phyloP scores from a whole-genome alignment of 2,329 filamentous ascomycete genomes.

The Huntiella savannae region DNA sequence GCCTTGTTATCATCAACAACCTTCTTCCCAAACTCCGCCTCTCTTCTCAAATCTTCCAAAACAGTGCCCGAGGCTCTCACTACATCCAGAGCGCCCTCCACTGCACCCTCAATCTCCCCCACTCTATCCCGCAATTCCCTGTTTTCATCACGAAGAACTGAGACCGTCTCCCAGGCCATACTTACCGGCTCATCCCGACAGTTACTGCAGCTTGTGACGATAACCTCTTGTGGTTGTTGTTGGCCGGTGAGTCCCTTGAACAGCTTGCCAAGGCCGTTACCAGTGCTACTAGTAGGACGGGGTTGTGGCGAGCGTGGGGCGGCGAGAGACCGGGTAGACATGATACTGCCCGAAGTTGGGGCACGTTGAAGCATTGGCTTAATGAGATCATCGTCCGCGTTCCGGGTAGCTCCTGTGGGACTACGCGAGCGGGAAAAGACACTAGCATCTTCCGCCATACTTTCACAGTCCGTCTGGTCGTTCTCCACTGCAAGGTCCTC shows the following conservation, averaged over 20 bases:
- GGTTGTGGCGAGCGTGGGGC: constrained; percentile 10
- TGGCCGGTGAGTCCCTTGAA: constrained; percentile 23
- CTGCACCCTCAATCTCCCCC: constrained; percentile 36
- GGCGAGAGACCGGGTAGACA: constrained; percentile 13
- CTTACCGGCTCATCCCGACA: constrained; percentile 39
- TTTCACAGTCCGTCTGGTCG: constrained; percentile 34
- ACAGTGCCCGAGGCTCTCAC: constrained; percentile 32
- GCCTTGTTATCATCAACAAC: too few relatives aligned
- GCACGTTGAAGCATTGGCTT: neutral
- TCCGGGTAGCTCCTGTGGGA: constrained; percentile 22
- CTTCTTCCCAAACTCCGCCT: too few relatives aligned
- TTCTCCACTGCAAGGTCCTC: constrained; percentile 37
- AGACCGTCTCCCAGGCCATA: constrained; percentile 47
- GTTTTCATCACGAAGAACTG: constrained; percentile 42
- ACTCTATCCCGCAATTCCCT: constrained; percentile 40
- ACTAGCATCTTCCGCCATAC: constrained; percentile 28
- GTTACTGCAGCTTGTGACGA: constrained; percentile 27
- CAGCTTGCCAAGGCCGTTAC: neutral
- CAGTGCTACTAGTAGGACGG: constrained; percentile 2
- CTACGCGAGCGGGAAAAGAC: constrained; percentile 43
- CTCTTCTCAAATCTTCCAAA: neutral
- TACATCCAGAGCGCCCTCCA: constrained; percentile 40
- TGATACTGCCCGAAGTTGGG: constrained; percentile 17
- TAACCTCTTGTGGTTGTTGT: constrained; percentile 9
- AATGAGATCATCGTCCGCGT: too few relatives aligned